Evolutionary conservation across 441 rosid genomes (phyloP).

Genomic region (Erodium chrysanthum): DNA sequence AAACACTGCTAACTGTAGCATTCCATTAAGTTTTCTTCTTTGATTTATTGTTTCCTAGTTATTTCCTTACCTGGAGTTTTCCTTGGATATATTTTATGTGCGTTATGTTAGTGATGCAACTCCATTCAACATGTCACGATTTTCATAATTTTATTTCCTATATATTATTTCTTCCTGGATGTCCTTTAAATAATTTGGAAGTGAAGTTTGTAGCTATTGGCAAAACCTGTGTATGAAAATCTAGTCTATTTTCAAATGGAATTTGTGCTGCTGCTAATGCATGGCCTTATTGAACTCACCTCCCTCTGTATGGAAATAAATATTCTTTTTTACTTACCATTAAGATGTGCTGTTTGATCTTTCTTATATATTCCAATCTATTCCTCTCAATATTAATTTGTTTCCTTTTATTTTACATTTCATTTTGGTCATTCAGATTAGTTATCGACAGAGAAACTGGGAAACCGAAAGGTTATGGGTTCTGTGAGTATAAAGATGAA

Average conservation of each 20-base stretch:
- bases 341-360: not conserved
- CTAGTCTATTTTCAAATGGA: not conserved
- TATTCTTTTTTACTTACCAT: too few relatives aligned
- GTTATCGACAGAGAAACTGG: conserved; percentile 95
- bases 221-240: not conserved
- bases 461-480: conserved; percentile 95
- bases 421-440: conserved; percentile 43
- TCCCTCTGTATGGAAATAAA: not conserved
- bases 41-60: too few relatives aligned
- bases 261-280: not conserved
- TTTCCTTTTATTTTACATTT: conserved; percentile 13
- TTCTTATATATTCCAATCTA: not conserved
- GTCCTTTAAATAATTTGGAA: not conserved
- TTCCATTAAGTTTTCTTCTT: too few relatives aligned
- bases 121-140: not conserved
- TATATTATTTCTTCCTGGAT: too few relatives aligned
- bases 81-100: not conserved
- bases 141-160: not conserved
- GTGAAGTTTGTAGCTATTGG: not conserved
- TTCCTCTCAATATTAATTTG: not conserved
- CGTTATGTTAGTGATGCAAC: not conserved
- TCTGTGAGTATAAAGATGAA: conserved; percentile 96
- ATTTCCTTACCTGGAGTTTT: not conserved
- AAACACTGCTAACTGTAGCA: not conserved
- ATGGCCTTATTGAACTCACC: not conserved